phyloP scores from a whole-genome alignment of 257 asterid species.

The Misopates orontium region DNA sequence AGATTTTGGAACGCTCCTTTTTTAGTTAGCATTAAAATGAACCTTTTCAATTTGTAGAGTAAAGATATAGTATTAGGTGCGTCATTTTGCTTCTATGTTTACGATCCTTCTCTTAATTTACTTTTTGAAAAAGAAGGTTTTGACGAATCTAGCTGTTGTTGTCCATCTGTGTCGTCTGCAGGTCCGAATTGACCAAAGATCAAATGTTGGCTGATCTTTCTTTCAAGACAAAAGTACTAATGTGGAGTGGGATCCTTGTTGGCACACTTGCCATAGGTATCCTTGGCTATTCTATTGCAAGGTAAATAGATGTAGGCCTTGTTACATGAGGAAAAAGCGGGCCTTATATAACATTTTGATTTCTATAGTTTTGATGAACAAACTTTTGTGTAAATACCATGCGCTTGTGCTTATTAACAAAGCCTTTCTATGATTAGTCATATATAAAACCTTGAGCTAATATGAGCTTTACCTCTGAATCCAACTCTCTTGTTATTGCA shows the following conservation, averaged over 20 bases:
- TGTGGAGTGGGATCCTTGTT: constrained; percentile 74
- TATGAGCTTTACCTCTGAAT: not conserved
- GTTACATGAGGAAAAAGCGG: not conserved
- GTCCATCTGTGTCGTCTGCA: constrained; percentile 38
- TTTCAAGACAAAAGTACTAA: constrained; percentile 52
- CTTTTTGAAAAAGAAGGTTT: constrained; percentile 22
- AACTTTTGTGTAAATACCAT: not conserved
- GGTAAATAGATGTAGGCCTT: constrained; percentile 45
- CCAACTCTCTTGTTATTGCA: not conserved
- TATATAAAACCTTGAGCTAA: not conserved
- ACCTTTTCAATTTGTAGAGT: too few species aligned
- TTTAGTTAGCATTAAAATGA: too few species aligned
- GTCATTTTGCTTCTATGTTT: too few species aligned
- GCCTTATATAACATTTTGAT: constrained; percentile 7
- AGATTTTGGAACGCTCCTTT: too few species aligned
- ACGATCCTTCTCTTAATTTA: constrained; percentile 22
- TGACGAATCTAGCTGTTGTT: constrained; percentile 24
- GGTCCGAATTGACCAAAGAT: constrained; percentile 75
- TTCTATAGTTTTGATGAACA: not conserved
- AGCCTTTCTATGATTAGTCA: not conserved
- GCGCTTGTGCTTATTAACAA: not conserved
- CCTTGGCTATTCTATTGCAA: constrained; percentile 71
- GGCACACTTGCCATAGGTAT: constrained; percentile 79
- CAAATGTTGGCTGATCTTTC: constrained; percentile 72
- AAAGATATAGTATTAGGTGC: too few species aligned